Conservation (phyloP, 495 filamentous ascomycete species). For the Penicillium flavigenum region DNA sequence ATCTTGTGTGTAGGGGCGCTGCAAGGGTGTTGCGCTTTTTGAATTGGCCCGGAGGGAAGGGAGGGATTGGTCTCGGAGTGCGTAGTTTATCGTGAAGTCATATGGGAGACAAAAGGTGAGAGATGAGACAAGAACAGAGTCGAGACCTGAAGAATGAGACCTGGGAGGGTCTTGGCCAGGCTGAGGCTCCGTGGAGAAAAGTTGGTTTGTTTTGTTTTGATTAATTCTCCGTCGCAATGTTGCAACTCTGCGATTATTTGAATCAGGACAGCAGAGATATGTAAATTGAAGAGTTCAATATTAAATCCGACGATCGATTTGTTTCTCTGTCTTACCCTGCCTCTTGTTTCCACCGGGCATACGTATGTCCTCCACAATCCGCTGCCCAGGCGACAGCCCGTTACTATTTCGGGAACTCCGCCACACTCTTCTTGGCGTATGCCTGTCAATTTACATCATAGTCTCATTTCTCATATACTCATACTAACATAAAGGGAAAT, state of each 20-base stretch:
- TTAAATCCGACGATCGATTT: background rate
- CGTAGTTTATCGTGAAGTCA: slow-evolving; percentile 10
- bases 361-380: slow-evolving; percentile 7
- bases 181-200: slow-evolving; percentile 1
- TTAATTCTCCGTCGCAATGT: background rate
- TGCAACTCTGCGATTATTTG: background rate
- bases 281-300: slow-evolving; percentile 5
- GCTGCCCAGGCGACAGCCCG: slow-evolving; percentile 34
- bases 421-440: slow-evolving; percentile 20
- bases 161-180: background rate
- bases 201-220: slow-evolving; percentile 7
- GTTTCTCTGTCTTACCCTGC: background rate
- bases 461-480: slow-evolving; percentile 9
- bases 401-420: slow-evolving; percentile 31
- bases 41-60: slow-evolving; percentile 12
- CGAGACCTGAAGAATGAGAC: slow-evolving; percentile 1
- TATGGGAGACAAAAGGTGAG: slow-evolving; percentile 1
- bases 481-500: background rate
- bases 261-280: slow-evolving; percentile 5
- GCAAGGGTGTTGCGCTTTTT: slow-evolving; percentile 27
- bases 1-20: slow-evolving; percentile 24
- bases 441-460: slow-evolving; percentile 2
- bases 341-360: background rate
- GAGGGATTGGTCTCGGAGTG: slow-evolving; percentile 4
- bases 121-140: slow-evolving; percentile 9